Base-by-base conservation (phyloP, 2,329 filamentous ascomycete species). In the Exophiala dermatitidis region DNA sequence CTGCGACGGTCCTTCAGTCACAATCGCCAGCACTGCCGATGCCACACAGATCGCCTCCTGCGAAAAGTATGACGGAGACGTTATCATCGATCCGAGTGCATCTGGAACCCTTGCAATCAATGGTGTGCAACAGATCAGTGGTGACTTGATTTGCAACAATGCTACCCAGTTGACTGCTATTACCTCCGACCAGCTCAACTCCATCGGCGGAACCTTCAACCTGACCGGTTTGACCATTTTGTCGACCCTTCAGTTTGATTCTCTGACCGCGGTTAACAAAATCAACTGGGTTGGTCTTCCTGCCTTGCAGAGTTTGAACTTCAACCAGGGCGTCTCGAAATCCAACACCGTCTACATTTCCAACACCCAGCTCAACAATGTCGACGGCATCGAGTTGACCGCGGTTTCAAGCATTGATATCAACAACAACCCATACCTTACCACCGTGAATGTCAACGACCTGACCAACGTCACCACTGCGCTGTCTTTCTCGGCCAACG, bases 361-460 rank as follows among this genome's bases (percentile, higher is more conserved):
- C 72, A 93, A 98, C 77, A 98, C 93, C 47, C 83, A 84, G 71
- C 81, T 98, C 63, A 79, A 76, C 69, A 82, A 79, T 61, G 80
- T 98, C 56, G 77, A 84, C 62, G 90, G 89, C 67, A 86, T 98
- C 69, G 86, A 89, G 69, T 78, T 97, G 60, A 72, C 81, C 60
- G 78, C 79, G n/a, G 84, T 89, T 50, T 78, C 81, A 53, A 77
- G 75, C 62, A 81, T 98, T 69, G 77, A 87, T 70, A 85, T 98
- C 72, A 85, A 88, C 80, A 95, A 95, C 84, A 97, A 97, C 82
- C 75, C 75, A 58, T 84, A 85, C 68, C 79, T 98, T 64, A 81
- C 80, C 67, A 77, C 76, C 57, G 87, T 94, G 75, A 80, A 81
- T 67, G 71, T 75, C 61, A 87, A 90, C 71, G 80, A 86, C 68